Evolutionary conservation across 495 filamentous ascomycete genomes (phyloP), one percentile per base, ranked within the genome.

Genomic region (Staphylotrichum tortipilum): DNA sequence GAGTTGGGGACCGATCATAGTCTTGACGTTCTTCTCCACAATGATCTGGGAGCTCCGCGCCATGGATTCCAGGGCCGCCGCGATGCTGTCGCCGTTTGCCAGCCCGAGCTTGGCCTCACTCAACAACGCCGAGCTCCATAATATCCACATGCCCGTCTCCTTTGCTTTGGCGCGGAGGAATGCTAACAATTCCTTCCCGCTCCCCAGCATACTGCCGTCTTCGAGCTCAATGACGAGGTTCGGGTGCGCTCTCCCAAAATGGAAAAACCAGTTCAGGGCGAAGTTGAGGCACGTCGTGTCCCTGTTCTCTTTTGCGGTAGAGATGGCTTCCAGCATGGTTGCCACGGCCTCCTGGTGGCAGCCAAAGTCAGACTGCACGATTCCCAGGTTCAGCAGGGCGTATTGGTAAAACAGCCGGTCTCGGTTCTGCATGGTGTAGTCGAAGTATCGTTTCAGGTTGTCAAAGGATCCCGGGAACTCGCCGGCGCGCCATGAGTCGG

Each of bases 201-300:
- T 83, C 1, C 84, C 85, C 11, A 88, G 68, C 75, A 88, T 80
- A 37, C 81, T 85, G 51, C 76, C 80, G 34, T 84, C 81, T 33
- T 84, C 80, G 1, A 85, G 72, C 36, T 83, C 78, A 24, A 76
- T 77, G 56, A 91, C 81, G 37, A 90, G 76, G 39, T 80, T 75
- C 0, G 90, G 89, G 62, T 94, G 89, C 0, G 86, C 80, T 59
- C 88, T 85, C 24, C 84, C 83, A 57, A 98, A 91, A 62, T 96
- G 90, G 63, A 94, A 92, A n/a, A 97, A 74, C 94, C 92, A 98
- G 63, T 88, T 94, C 55, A 97, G 78, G 37, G 88, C 87, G 68
- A 95, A 96, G 65, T 95, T 97, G 31, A 98, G 72, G 61, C 94
- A 97, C 7, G 78, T 81, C 76, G 86, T 86, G 57, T 98, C 92